phyloP scores from a whole-genome alignment of 2,329 filamentous ascomycete genomes.

The Fusarium dimerum region DNA sequence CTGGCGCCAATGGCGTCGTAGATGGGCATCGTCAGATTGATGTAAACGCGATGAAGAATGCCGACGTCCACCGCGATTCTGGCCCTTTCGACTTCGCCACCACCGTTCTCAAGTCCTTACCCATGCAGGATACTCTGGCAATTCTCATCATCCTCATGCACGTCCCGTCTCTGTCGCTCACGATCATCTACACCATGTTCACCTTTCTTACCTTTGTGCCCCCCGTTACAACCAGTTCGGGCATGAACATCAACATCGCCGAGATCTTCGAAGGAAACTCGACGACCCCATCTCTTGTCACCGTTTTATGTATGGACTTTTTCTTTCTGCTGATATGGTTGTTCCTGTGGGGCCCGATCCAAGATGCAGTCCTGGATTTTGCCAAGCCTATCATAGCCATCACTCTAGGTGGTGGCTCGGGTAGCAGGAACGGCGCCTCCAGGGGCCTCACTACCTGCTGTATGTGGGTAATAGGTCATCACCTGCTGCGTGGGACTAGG shows the following conservation, averaged over 20 bases:
- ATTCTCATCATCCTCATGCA: conserved; percentile 96
- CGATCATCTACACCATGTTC: conserved; percentile 88
- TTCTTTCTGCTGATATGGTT: conserved; percentile 84
- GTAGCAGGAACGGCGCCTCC: conserved; percentile 66
- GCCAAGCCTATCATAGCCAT: conserved; percentile 93
- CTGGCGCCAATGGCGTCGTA: conserved; percentile 37
- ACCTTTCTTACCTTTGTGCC: conserved; percentile 91
- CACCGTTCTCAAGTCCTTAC: conserved; percentile 86
- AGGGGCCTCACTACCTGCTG: conserved; percentile 73
- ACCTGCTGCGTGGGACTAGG: conserved; percentile 51
- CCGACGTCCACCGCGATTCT: conserved; percentile 67
- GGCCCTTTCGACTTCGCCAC: conserved; percentile 76
- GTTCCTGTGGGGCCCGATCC: conserved; percentile 82
- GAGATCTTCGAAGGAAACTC: conserved; percentile 89
- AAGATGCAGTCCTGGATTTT: conserved; percentile 85
- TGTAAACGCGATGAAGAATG: conserved; percentile 68
- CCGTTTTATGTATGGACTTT: conserved; percentile 80
- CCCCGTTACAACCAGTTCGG: conserved; percentile 74
- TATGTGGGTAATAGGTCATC: conserved; percentile 62
- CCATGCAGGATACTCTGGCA: conserved; percentile 91
- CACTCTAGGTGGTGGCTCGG: conserved; percentile 80
- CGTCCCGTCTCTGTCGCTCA: conserved; percentile 83
- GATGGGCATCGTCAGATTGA: conserved; percentile 67
- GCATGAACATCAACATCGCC: conserved; percentile 78
- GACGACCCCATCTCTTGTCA: conserved; percentile 82